Evolutionary conservation across 2,329 filamentous ascomycete species (phyloP), one percentile per base, ranked within the genome.

Genomic region (Talaromyces pinophilus): DNA sequence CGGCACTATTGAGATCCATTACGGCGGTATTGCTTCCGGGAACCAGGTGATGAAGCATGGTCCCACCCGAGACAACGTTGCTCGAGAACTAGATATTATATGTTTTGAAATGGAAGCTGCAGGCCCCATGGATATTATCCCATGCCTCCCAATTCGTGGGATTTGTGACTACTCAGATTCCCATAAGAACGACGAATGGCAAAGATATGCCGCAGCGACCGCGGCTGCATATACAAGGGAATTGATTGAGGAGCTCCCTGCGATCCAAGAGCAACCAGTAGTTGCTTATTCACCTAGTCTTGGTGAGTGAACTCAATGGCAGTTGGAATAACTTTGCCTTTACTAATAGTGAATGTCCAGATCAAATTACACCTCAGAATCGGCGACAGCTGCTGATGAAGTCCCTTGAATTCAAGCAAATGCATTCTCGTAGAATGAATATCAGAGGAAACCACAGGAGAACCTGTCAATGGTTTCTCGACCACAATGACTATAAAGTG

Each of bases 11-110:
- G 25, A 40, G 3, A 63, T 76, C 10, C 74, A 78, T 54, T 74
- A 75, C 57, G 77, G 77, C 25, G 66, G 50, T 0, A 71, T 80
- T 25, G 74, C 73, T n/a, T 73, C 71, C 4, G 75, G 73, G 6
- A 71, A 77, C n/a, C 61, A 63, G 22, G 61, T 63, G 6, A 54
- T 63, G 17, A 63, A 63, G 42, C 28, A 63, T 13, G 35, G 61
- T n/a, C 11, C 13, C 35, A 52, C 35, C n/a, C 28, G 61, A 33
- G 61, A 63, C 35, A 38, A 40, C 7, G 30, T 63, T 42, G 59
- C 59, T 46, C 59, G 40, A 44, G 40, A 62, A 30, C 44, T 48
- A 17, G 19, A 62, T 46, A 19, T 62, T 25, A 25, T 46, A 35
- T 50, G 40, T 46, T 62, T 46, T 25, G 59, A 59, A 28, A 59